These are phyloP conservation scores for Solanum peruvianum DNA, from an alignment of 257 asterid genomes.

Conservation along the genomic window DNA sequence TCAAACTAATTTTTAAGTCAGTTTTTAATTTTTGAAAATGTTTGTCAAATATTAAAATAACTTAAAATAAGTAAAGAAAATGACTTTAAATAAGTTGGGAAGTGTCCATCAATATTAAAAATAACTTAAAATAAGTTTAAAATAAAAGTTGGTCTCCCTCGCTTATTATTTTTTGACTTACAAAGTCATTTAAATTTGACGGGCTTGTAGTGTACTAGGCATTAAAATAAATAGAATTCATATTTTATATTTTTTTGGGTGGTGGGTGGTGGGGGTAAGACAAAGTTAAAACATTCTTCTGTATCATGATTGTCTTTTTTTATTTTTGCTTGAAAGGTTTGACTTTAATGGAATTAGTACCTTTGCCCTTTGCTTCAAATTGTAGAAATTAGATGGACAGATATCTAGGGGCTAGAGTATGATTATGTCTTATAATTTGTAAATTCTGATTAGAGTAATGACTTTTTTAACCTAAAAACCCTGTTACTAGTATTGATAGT, in stretches of 20 bases:
- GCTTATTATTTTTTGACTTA: too few species aligned
- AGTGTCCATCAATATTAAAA: too few species aligned
- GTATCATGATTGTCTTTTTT: constrained; percentile 14
- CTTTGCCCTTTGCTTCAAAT: background rate
- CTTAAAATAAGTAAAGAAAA: too few species aligned
- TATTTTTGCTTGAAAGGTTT: background rate
- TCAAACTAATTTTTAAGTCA: too few species aligned
- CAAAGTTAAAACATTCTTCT: constrained; percentile 4
- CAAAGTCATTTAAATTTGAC: too few species aligned
- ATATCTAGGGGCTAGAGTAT: background rate
- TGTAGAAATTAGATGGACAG: background rate
- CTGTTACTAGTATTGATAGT: background rate
- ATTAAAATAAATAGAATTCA: constrained; percentile 7
- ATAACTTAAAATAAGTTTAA: too few species aligned
- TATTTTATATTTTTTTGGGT: background rate
- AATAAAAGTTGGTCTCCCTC: too few species aligned
- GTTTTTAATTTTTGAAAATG: too few species aligned
- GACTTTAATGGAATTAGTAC: background rate
- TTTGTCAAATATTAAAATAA: too few species aligned
- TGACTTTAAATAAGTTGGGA: too few species aligned
- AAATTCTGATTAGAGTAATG: background rate
- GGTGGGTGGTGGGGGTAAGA: background rate
- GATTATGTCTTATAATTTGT: background rate
- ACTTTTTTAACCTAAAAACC: background rate
- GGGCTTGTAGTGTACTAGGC: too few species aligned